Percentiles rank a stretch among this genome's conserved stretches.
Conservation (phyloP, 2,329 filamentous ascomycete species). For the Tothia fuscella region DNA sequence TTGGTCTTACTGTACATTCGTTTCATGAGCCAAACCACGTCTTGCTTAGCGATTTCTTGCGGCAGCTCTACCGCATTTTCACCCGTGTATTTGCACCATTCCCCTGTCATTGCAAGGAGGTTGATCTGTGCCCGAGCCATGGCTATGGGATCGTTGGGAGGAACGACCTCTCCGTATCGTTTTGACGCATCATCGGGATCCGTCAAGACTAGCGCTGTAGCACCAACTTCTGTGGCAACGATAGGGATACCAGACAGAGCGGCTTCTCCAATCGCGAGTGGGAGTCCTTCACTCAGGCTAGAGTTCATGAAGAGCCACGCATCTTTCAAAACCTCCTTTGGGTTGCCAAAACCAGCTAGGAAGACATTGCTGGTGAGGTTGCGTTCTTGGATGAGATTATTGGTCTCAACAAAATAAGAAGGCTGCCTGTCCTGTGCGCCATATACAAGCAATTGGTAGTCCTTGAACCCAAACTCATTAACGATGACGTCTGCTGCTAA, state of each 20-base stretch:
- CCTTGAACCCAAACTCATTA: constrained; percentile 46
- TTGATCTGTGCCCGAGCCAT: constrained; percentile 2
- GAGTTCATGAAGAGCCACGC: constrained; percentile 44
- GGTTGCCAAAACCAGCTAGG: constrained; percentile 40
- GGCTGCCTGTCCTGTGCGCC: constrained; percentile 47
- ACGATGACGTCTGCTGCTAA: constrained; percentile 48
- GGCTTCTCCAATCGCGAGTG: constrained; percentile 34
- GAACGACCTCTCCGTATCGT: constrained; percentile 1
- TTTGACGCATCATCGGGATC: constrained; percentile 1
- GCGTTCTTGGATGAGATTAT: constrained; percentile 39
- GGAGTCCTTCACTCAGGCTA: constrained; percentile 33
- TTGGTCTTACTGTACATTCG: constrained; percentile 1
- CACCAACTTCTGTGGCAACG: constrained; percentile 2
- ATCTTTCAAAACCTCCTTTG: constrained; percentile 41
- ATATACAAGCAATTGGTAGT: constrained; percentile 47
- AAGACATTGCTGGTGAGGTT: constrained; percentile 33
- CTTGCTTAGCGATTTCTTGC: background rate
- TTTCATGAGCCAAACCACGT: constrained; percentile 4
- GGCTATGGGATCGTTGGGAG: constrained; percentile 1
- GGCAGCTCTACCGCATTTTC: background rate
- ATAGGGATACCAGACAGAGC: constrained; percentile 34
- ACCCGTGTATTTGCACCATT: constrained; percentile 2
- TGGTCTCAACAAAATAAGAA: constrained; percentile 41
- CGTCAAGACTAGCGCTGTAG: constrained; percentile 1
- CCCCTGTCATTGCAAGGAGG: constrained; percentile 1